Evolutionary conservation across 2,329 filamentous ascomycete genomes (phyloP).

Genomic region (Fusarium oligoseptatum): DNA sequence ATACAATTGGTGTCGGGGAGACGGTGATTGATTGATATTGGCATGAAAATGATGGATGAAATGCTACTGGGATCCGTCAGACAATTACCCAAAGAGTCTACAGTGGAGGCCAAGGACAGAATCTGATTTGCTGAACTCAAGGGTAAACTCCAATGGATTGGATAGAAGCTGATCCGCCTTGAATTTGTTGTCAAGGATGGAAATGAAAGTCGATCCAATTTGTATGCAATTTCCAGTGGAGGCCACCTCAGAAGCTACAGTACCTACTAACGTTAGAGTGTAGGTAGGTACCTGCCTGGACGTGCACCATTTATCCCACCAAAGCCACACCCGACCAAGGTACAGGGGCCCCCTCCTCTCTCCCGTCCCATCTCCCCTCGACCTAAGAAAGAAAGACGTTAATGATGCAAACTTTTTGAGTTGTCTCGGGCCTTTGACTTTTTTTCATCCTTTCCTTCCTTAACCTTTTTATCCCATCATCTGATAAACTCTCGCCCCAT

Average conservation of each 20-base stretch:
- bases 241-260: not conserved
- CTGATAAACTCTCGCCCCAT: not conserved
- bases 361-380: not conserved
- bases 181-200: not conserved
- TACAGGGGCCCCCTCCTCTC: slow-evolving; percentile 2
- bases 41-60: not conserved
- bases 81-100: not conserved
- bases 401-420: slow-evolving; percentile 2
- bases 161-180: not conserved
- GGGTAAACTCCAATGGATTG: not conserved
- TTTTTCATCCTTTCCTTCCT: not conserved
- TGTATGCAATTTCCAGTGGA: not conserved
- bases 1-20: not conserved
- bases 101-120: not conserved
- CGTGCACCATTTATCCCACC: slow-evolving; percentile 1
- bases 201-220: not conserved
- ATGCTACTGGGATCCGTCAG: not conserved
- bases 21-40: not conserved
- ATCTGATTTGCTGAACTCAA: not conserved
- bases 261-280: not conserved
- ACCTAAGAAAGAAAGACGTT: not conserved
- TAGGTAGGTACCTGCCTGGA: not conserved
- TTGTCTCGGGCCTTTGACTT: not conserved
- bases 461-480: not conserved
- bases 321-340: not conserved